Conservation (phyloP, 345 rosid species). For the Kandelia obovata region DNA sequence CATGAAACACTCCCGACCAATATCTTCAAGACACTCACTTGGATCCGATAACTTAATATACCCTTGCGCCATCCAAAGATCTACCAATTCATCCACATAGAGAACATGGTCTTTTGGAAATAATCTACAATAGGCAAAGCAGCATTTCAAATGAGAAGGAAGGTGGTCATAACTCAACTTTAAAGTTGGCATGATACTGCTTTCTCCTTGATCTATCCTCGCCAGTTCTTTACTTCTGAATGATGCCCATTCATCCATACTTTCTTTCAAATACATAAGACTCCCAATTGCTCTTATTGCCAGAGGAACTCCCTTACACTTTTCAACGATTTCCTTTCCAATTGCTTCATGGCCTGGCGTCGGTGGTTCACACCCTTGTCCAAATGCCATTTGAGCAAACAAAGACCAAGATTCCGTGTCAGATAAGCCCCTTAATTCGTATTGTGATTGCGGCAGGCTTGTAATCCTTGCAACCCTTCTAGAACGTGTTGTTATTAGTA, state of each 20-base stretch:
- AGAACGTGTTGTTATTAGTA: constrained; percentile 22
- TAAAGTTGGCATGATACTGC: constrained; percentile 8
- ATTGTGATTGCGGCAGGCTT: background rate
- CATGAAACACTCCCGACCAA: background rate
- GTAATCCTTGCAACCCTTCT: constrained; percentile 16
- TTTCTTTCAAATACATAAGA: constrained; percentile 3
- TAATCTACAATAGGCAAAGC: constrained; percentile 30
- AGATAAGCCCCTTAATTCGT: too few species aligned
- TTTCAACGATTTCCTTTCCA: too few species aligned
- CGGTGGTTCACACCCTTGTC: too few species aligned
- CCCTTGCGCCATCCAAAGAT: constrained; percentile 31
- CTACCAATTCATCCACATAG: background rate
- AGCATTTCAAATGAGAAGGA: constrained; percentile 23
- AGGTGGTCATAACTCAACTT: constrained; percentile 27
- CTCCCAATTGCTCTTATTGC: background rate
- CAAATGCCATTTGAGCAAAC: too few species aligned
- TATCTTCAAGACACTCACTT: background rate
- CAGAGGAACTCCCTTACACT: too few species aligned
- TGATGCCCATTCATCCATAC: constrained; percentile 16
- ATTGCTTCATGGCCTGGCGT: too few species aligned
- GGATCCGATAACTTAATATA: background rate
- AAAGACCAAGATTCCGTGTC: too few species aligned
- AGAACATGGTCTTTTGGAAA: constrained; percentile 20
- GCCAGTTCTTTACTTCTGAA: background rate
- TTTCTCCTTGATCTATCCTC: background rate